These are phyloP conservation scores for Tetrapisispora phaffii DNA, from an alignment of 805 yeast genomes.

Conservation along the genomic window DNA sequence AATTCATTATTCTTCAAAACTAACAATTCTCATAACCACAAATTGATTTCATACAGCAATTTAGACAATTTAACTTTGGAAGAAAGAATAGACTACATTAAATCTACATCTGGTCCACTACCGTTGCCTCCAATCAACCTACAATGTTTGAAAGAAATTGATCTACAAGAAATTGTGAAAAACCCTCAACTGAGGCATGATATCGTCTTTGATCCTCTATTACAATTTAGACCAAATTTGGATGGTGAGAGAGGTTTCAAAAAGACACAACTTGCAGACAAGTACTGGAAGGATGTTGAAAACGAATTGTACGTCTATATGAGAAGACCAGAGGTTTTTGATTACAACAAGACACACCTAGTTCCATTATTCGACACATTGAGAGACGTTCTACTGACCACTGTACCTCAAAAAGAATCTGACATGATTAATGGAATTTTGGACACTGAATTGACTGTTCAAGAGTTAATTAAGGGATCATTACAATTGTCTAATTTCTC, in stretches of 20 bases:
- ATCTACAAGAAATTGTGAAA: constrained; percentile 75
- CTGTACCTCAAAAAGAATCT: constrained; percentile 71
- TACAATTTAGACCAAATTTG: constrained; percentile 83
- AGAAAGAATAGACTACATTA: constrained; percentile 19
- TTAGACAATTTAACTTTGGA: constrained; percentile 12
- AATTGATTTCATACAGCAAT: constrained; percentile 6
- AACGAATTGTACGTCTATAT: constrained; percentile 47
- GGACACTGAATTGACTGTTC: constrained; percentile 67
- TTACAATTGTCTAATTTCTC: constrained; percentile 64
- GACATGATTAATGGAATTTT: constrained; percentile 56
- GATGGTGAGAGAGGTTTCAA: constrained; percentile 85
- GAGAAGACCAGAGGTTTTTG: constrained; percentile 20
- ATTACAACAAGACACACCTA: constrained; percentile 36
- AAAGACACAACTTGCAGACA: constrained; percentile 65
- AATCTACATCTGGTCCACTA: constrained; percentile 28
- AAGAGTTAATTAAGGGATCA: constrained; percentile 62
- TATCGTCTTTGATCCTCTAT: constrained; percentile 80
- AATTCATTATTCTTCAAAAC: constrained; percentile 1
- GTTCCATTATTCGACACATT: constrained; percentile 70
- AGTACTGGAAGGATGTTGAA: constrained; percentile 73
- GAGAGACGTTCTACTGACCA: constrained; percentile 60
- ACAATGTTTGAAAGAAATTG: constrained; percentile 75
- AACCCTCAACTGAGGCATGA: constrained; percentile 92
- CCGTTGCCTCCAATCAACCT: constrained; percentile 75
- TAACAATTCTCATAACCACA: constrained; percentile 6